Conservation (phyloP, 192 early-diverging fungal genomes). For the Spizellomyces punctatus region DNA sequence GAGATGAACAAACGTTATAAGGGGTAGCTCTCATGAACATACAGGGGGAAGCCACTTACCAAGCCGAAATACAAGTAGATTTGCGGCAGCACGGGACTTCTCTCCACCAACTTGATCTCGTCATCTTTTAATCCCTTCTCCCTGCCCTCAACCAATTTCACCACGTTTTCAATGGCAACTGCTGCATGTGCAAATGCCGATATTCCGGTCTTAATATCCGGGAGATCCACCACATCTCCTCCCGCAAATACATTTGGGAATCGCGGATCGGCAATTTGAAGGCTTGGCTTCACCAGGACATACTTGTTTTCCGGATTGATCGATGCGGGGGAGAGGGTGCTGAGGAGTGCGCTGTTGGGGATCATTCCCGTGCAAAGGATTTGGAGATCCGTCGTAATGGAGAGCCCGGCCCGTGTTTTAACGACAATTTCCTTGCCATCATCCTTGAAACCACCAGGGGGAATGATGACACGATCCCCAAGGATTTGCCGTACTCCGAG, state of each 20-base stretch:
- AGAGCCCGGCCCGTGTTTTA: constrained; percentile 45
- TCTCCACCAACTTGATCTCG: neutral
- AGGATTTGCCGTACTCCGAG: constrained; percentile 54
- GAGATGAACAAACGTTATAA: too few relatives aligned
- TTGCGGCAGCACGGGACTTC: constrained; percentile 14
- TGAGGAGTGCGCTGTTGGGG: constrained; percentile 66
- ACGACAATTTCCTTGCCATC: constrained; percentile 50
- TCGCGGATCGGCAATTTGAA: constrained; percentile 60
- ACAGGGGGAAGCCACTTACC: neutral
- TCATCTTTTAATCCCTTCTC: neutral
- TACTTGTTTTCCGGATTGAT: constrained; percentile 57
- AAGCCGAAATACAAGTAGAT: constrained; percentile 15
- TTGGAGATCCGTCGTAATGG: constrained; percentile 50
- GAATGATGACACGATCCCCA: constrained; percentile 63
- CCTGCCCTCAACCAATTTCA: constrained; percentile 1
- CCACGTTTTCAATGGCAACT: constrained; percentile 11
- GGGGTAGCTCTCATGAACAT: too few relatives aligned
- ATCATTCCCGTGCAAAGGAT: constrained; percentile 78
- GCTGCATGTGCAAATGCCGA: constrained; percentile 18
- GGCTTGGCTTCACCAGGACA: constrained; percentile 64
- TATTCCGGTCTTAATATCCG: constrained; percentile 50
- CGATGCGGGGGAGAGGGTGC: constrained; percentile 57
- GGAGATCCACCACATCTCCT: constrained; percentile 65
- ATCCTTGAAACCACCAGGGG: constrained; percentile 59
- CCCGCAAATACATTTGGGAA: constrained; percentile 70